Conservation (phyloP, 148 eudicot species). For the Rhododendron molle region DNA sequence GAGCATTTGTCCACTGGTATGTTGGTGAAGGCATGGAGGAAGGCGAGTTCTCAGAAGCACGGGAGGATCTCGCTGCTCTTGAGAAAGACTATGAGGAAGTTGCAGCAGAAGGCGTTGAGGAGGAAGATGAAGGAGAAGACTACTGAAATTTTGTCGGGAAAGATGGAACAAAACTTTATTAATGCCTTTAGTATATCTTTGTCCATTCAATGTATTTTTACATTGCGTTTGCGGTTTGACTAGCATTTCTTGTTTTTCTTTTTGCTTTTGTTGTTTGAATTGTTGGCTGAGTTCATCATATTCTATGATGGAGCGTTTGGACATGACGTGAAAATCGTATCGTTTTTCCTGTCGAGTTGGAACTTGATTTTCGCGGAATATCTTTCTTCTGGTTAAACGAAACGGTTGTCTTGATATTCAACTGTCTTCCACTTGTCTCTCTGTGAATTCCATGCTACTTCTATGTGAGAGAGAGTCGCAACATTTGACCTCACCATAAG, state of each 20-base stretch:
- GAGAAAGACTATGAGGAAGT: conserved; percentile 27
- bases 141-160: background rate
- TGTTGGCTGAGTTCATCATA: background rate
- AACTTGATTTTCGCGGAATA: background rate
- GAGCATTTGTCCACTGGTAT: conserved; percentile 26
- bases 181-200: background rate
- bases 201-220: too few species aligned
- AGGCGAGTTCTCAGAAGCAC: conserved; percentile 26
- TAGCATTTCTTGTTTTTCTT: background rate
- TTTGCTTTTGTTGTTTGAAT: background rate
- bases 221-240: background rate
- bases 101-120: conserved; percentile 9
- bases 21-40: conserved; percentile 28
- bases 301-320: background rate
- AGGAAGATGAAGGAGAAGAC: conserved; percentile 14
- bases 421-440: background rate
- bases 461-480: background rate
- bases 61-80: conserved; percentile 25
- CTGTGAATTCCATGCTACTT: background rate
- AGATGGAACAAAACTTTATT: background rate
- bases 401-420: background rate
- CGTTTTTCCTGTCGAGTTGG: background rate
- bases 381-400: too few species aligned
- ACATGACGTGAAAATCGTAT: background rate
- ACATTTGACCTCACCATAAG: background rate